Percentiles rank a stretch among this genome's conserved stretches.
phyloP scores from a whole-genome alignment of 768 basidiomycete species.

The Podaxis sp. region DNA sequence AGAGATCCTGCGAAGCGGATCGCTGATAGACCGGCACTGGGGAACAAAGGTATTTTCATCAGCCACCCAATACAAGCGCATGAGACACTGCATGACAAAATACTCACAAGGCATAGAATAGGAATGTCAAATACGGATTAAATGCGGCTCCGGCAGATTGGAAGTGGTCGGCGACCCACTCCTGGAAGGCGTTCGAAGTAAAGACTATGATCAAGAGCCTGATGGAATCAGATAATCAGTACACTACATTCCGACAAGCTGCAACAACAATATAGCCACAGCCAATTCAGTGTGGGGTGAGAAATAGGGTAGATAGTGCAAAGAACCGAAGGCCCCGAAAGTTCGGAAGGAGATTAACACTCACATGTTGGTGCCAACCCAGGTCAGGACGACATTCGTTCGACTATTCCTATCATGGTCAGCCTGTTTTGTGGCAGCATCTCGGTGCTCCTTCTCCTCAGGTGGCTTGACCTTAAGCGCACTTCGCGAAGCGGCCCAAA shows the following conservation, averaged over 20 bases:
- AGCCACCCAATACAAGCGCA: conserved; percentile 8
- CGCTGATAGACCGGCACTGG: conserved; percentile 75
- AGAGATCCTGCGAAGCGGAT: conserved; percentile 80
- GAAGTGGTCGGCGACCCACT: conserved; percentile 69
- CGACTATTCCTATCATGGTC: conserved; percentile 84
- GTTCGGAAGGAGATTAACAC: conserved; percentile 25
- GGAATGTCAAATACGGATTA: conserved; percentile 87
- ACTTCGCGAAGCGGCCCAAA: conserved; percentile 78
- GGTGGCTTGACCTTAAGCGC: conserved; percentile 67
- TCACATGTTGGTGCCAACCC: conserved; percentile 86
- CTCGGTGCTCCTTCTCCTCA: conserved; percentile 79
- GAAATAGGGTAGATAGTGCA: conserved; percentile 11
- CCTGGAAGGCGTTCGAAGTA: conserved; percentile 73
- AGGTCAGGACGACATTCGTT: conserved; percentile 81
- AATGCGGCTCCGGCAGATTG: conserved; percentile 55
- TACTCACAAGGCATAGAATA: conserved; percentile 63
- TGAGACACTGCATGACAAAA: neutral
- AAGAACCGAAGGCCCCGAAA: conserved; percentile 10
- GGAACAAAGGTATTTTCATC: neutral
- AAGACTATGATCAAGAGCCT: conserved; percentile 74
- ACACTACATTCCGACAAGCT: neutral
- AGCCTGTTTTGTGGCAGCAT: conserved; percentile 85
- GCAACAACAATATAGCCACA: conserved; percentile 8
- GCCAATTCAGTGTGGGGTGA: neutral
- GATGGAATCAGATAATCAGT: conserved; percentile 16